These are phyloP conservation scores for Amphicarpaea edgeworthii DNA, from an alignment of 306 rosid species.

Conservation along the genomic window DNA sequence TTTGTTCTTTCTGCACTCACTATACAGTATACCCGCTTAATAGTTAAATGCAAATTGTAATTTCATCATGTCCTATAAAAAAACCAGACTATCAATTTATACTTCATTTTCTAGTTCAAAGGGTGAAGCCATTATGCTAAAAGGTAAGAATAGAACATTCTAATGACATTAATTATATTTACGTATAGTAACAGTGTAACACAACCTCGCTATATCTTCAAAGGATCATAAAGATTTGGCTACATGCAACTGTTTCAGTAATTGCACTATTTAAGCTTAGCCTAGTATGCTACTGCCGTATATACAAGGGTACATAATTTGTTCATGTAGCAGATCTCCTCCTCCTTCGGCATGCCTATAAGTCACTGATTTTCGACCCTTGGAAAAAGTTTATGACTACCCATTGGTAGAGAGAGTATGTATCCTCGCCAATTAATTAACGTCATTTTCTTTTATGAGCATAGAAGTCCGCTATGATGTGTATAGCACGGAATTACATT, in stretches of 20 bases:
- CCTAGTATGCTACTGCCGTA: background rate
- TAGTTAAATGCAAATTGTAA: slow-evolving; percentile 34
- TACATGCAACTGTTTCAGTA: slow-evolving; percentile 41
- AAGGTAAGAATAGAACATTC: slow-evolving; percentile 17
- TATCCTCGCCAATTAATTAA: slow-evolving; percentile 4
- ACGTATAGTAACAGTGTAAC: slow-evolving; percentile 10
- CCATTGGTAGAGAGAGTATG: slow-evolving; percentile 21
- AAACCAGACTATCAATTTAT: background rate
- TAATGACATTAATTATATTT: slow-evolving; percentile 11
- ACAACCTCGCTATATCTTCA: slow-evolving; percentile 22
- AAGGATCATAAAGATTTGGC: slow-evolving; percentile 38
- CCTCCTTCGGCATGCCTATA: background rate
- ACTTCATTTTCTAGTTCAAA: slow-evolving; percentile 34
- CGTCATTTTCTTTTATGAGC: slow-evolving; percentile 34
- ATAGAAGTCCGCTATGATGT: slow-evolving; percentile 37
- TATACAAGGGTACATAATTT: background rate
- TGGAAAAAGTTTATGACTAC: slow-evolving; percentile 33
- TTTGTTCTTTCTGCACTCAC: slow-evolving; percentile 51
- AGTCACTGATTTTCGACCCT: slow-evolving; percentile 22
- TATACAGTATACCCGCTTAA: background rate
- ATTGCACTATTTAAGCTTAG: background rate
- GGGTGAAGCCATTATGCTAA: slow-evolving; percentile 10
- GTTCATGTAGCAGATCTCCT: background rate
- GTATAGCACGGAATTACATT: slow-evolving; percentile 19
- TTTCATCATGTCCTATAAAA: background rate